Evolutionary conservation across 176 grass and related monocot genomes (phyloP).

Genomic region (Areca catechu): DNA sequence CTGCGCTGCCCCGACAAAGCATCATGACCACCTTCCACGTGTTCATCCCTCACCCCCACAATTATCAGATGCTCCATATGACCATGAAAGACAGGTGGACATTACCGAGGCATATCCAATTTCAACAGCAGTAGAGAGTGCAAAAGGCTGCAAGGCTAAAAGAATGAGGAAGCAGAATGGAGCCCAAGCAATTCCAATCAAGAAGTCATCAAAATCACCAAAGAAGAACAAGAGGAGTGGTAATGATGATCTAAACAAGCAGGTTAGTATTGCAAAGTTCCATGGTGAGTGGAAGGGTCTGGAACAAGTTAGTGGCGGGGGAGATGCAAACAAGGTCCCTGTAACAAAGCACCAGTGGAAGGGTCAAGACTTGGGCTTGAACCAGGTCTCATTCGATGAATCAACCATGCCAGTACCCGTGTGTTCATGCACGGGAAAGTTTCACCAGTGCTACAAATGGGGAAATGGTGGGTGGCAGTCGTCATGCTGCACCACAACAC

Average conservation of each 20-base stretch:
- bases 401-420: constrained; percentile 62
- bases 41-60: constrained; percentile 52
- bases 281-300: constrained; percentile 32
- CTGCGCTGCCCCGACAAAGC: constrained; percentile 23
- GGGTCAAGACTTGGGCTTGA: constrained; percentile 64
- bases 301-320: constrained; percentile 7
- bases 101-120: constrained; percentile 76
- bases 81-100: constrained; percentile 68
- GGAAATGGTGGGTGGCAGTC: constrained; percentile 87
- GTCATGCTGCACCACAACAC: constrained; percentile 73
- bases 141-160: constrained; percentile 41
- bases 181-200: constrained; percentile 36
- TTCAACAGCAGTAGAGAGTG: constrained; percentile 26
- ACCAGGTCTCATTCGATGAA: constrained; percentile 61
- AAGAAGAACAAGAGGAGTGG: constrained; percentile 41
- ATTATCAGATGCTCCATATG: constrained; percentile 72
- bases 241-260: background rate
- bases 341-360: constrained; percentile 67
- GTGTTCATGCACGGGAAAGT: constrained; percentile 69
- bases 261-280: background rate
- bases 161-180: constrained; percentile 40
- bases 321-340: constrained; percentile 25
- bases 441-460: constrained; percentile 78
- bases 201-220: constrained; percentile 43
- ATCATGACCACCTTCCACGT: constrained; percentile 35